Base-by-base conservation (phyloP, 2,329 filamentous ascomycete genomes). In the Orbilia javanica region DNA sequence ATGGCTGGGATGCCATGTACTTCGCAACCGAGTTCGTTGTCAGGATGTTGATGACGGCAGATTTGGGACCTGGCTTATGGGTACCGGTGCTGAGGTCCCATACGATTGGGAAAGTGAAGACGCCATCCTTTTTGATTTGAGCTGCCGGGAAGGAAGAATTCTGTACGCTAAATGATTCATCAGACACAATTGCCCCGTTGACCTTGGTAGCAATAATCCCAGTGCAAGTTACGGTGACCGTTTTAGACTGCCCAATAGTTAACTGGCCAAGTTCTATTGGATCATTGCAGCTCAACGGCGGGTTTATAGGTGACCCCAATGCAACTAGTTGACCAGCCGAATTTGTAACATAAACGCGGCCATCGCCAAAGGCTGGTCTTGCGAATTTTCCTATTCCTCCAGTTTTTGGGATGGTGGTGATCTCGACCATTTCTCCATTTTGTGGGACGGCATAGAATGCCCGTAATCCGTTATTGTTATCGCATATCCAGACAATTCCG, bases 291-390 rank as follows among this genome's bases (percentile, higher is more conserved):
- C 82, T 84, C 13, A 86, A 78, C 3, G 85, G 84, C 4, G 85
- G 72, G 60, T 84, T 84, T 53, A 86, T 85, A 3, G 85, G 85
- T 11, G 85, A 85, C 5, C 84, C 84, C 20, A 84, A 79, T 42
- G 82, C 83, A 15, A 83, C 81, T 11, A 85, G 74, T 53, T 81
- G 82, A 13, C 83, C 83, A 68, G 81, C 83, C 34, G 72, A 79
- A 31, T 83, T 82, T 7, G 83, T 79, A n/a, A 75, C 73, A 82
- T 83, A 87, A 76, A 82, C 83, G 81, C 82, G 84, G 69, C 82
- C 85, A 82, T 83, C 84, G 80, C 82, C 85, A 83, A 84, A 87
- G 72, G 82, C 83, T 42, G 83, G 85, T 55, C 83, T 83, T 66
- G 82, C 83, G 70, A 84, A 86, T 70, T 85, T 85, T 52, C 84